phyloP scores from a whole-genome alignment of 257 asterid genomes.

The Plantago ovata region DNA sequence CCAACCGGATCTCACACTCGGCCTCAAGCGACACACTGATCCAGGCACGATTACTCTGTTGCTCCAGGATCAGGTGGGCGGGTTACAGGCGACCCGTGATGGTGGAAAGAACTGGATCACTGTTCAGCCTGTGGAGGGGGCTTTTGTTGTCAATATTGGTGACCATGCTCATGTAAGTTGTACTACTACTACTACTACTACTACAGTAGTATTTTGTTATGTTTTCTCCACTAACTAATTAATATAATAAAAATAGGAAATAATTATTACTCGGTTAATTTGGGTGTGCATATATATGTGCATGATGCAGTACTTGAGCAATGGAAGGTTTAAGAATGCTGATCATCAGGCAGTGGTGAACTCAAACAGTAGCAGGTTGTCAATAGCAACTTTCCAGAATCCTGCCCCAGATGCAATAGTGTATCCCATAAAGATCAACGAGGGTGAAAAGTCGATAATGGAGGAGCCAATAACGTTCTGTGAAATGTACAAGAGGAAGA shows the following conservation, averaged over 20 bases:
- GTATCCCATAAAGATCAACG: constrained; percentile 53
- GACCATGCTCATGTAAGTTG: constrained; percentile 83
- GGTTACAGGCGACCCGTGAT: constrained; percentile 86
- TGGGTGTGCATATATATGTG: too few relatives aligned
- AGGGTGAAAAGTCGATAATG: constrained; percentile 50
- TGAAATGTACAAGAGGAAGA: constrained; percentile 85
- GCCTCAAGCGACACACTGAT: constrained; percentile 84
- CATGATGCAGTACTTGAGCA: constrained; percentile 67
- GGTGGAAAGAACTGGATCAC: constrained; percentile 90
- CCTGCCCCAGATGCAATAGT: constrained; percentile 69
- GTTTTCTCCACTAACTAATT: too few relatives aligned
- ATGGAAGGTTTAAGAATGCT: constrained; percentile 95
- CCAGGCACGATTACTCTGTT: constrained; percentile 84
- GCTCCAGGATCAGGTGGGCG: constrained; percentile 89
- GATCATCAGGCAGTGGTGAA: constrained; percentile 93
- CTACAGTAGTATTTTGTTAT: too few relatives aligned
- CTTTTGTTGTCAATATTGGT: constrained; percentile 89
- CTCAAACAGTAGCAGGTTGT: constrained; percentile 58
- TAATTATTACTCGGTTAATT: too few relatives aligned
- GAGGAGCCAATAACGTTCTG: constrained; percentile 54
- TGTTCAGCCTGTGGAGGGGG: constrained; percentile 78
- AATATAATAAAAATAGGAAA: too few relatives aligned
- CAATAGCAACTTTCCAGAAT: constrained; percentile 82
- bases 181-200: too few relatives aligned
- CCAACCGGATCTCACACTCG: constrained; percentile 74